Percentiles rank a stretch among this genome's conserved stretches.
phyloP scores from a whole-genome alignment of 2,329 filamentous ascomycete species.

The Beauveria sp. region DNA sequence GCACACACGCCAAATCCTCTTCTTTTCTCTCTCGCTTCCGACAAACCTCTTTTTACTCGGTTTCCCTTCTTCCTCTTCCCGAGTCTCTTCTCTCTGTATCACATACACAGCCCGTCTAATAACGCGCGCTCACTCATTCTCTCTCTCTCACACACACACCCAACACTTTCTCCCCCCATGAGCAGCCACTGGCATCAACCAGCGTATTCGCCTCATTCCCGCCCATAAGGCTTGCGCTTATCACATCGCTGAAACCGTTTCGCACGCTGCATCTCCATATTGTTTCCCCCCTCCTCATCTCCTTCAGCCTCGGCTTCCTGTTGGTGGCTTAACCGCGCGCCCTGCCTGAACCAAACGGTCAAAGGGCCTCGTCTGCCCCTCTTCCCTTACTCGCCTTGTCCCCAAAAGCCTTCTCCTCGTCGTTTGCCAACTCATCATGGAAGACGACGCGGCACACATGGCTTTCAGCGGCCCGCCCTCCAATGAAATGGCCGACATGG shows the following conservation, averaged over 20 bases:
- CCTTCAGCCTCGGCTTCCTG: background rate
- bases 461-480: conserved; percentile 18
- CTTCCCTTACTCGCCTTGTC: conserved; percentile 3
- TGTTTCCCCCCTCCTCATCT: background rate
- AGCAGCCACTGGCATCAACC: background rate
- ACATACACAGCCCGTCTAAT: background rate
- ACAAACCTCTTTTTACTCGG: background rate
- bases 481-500: conserved; percentile 21
- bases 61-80: background rate
- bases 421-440: conserved; percentile 16
- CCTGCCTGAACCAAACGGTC: background rate
- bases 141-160: background rate
- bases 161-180: background rate
- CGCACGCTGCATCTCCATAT: background rate
- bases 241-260: background rate
- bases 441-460: conserved; percentile 19
- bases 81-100: background rate
- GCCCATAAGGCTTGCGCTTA: background rate
- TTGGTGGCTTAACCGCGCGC: background rate
- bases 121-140: background rate
- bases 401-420: background rate
- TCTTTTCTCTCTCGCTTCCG: background rate
- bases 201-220: background rate
- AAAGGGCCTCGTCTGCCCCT: background rate
- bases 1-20: conserved; percentile 1